Evolutionary conservation across 148 eudicot genomes (phyloP), one percentile per base, ranked within the genome.

Genomic region (Persicaria tinctoria): DNA sequence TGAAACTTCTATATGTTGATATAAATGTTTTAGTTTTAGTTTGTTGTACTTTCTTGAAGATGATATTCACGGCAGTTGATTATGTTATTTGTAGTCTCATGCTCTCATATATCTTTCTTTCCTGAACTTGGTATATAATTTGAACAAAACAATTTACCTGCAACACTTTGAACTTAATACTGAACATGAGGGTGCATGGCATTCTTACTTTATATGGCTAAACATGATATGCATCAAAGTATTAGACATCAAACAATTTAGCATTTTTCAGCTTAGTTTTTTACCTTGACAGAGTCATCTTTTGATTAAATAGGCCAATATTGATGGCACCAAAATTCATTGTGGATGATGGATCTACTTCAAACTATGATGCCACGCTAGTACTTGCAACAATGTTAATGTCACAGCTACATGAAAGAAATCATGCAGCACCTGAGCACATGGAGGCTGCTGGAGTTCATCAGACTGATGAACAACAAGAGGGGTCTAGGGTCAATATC

Each of bases 331-430:
- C 98, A 12, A 92, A 89, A 77, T 90, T 92, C 73, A 95, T 93
- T 63, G 45, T 92, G 38, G 97, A 89, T 74, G 96, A 95, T 83
- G 89, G 86, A 74, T 90, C 96, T 12, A 78, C 78, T 47, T 92
- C 93, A 81, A 88, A 90, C 84, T 92, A 92, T 75, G 97, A 95
- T 84, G 89, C 93, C 72, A 90, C 91, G 49, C 89, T 94, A n/a
- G 98, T 95, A 17, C 97, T 95, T 63, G 98, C 98, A 47, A 92
- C 98, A 71, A 95, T 95, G 98, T 92, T 95, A 74, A 86, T 83
- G 71, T 92, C 97, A 44, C 99, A 95, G 86, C 88, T 92, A 74
- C 90, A 81, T 44, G 91, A 81, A 73, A 85, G 85, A 77, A 86
- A 78, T 78, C 76, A 86, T 46, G 44, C 85, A 68, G 94, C 79